phyloP scores from a whole-genome alignment of 768 basidiomycete species.

The Tremella fuciformis region DNA sequence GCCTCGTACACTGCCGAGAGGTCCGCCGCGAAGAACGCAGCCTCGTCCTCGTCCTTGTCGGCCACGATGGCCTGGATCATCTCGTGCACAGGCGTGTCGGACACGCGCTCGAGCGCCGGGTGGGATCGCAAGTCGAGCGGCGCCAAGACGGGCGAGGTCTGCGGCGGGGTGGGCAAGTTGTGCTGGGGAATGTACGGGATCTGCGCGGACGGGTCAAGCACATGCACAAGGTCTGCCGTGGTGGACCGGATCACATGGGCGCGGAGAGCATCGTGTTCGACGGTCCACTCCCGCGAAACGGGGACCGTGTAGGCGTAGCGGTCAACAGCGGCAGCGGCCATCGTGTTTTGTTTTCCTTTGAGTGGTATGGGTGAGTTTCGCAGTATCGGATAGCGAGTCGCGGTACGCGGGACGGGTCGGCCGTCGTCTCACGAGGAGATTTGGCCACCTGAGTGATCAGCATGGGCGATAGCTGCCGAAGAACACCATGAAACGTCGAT shows the following conservation, averaged over 20 bases:
- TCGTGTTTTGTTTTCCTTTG: neutral
- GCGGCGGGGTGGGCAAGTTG: slow-evolving; percentile 33
- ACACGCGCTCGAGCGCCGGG: slow-evolving; percentile 32
- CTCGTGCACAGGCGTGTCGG: slow-evolving; percentile 30
- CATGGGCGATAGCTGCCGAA: neutral
- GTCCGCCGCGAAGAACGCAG: slow-evolving; percentile 95
- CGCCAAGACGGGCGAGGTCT: slow-evolving; percentile 20
- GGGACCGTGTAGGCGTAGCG: neutral
- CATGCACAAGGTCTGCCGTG: slow-evolving; percentile 31
- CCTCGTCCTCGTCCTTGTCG: slow-evolving; percentile 66
- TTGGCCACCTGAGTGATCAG: slow-evolving; percentile 16
- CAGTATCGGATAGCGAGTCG: neutral
- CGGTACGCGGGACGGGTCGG: slow-evolving; percentile 3
- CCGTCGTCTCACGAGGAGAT: slow-evolving; percentile 25
- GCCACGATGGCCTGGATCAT: slow-evolving; percentile 38
- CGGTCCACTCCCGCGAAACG: too few species aligned
- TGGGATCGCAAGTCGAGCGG: slow-evolving; percentile 9
- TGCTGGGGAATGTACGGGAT: slow-evolving; percentile 25
- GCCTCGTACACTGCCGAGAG: slow-evolving; percentile 81
- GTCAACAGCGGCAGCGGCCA: neutral
- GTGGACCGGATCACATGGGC: slow-evolving; percentile 2
- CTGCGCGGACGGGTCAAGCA: slow-evolving; percentile 31
- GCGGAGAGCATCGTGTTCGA: too few species aligned
- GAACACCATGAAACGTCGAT: neutral
- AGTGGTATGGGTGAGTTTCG: neutral